These are phyloP conservation scores for Curvularia spicifera DNA, from an alignment of 2,329 filamentous ascomycete genomes.

Conservation along the genomic window DNA sequence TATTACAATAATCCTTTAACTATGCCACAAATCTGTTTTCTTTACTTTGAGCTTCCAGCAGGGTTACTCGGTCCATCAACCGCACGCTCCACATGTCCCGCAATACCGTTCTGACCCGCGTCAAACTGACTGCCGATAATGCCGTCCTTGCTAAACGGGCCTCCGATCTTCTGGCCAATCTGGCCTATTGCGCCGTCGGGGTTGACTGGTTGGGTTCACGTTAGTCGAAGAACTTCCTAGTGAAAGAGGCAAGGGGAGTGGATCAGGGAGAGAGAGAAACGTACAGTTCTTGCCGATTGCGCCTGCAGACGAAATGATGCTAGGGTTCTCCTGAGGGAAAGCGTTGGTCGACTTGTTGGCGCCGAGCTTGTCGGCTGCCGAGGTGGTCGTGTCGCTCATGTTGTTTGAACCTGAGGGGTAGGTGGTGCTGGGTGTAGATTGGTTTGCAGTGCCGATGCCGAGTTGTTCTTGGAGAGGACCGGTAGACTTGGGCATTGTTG, in stretches of 20 bases:
- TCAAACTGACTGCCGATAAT: conserved; percentile 63
- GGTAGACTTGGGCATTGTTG: conserved; percentile 33
- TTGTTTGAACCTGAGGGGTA: background rate
- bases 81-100: conserved; percentile 60
- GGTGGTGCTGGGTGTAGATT: conserved; percentile 17
- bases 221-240: background rate
- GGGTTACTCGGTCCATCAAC: conserved; percentile 52
- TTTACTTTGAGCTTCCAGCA: conserved; percentile 36
- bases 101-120: conserved; percentile 60
- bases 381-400: conserved; percentile 32
- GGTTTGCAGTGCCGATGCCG: conserved; percentile 20
- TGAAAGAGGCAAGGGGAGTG: background rate
- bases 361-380: conserved; percentile 38
- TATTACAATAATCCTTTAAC: conserved; percentile 2
- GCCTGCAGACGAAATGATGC: conserved; percentile 57
- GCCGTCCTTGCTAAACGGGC: conserved; percentile 57
- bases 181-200: conserved; percentile 59
- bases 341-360: conserved; percentile 40
- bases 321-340: conserved; percentile 43
- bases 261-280: background rate
- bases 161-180: conserved; percentile 57
- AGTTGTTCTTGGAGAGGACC: conserved; percentile 31
- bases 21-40: background rate
- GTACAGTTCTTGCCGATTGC: conserved; percentile 60
- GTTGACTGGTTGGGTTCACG: conserved; percentile 44